Conservation (phyloP, 2,329 filamentous ascomycete genomes). For the Aspergillus floridensis region DNA sequence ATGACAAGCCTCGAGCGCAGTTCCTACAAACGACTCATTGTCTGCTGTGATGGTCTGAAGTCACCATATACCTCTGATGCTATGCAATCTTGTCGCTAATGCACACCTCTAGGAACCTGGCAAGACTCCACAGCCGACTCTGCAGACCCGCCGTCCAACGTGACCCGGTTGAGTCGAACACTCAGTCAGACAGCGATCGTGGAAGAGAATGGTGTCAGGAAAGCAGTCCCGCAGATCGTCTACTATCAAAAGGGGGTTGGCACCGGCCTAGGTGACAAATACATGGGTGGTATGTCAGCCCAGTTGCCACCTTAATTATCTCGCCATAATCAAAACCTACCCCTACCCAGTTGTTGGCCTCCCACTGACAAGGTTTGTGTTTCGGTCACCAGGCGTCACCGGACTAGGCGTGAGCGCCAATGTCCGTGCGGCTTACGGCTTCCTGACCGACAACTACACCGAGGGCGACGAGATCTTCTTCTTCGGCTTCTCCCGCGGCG, state of each 20-base stretch:
- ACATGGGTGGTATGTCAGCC: slow-evolving; percentile 17
- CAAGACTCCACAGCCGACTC: slow-evolving; percentile 29
- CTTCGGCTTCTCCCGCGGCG: slow-evolving; percentile 50
- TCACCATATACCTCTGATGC: neutral
- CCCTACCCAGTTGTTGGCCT: too few relatives aligned
- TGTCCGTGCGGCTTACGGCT: slow-evolving; percentile 39
- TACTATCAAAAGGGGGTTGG: slow-evolving; percentile 45
- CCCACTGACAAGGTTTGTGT: too few relatives aligned
- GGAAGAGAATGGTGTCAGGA: slow-evolving; percentile 20
- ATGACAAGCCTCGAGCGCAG: neutral
- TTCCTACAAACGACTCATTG: slow-evolving; percentile 31
- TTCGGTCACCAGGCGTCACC: slow-evolving; percentile 10
- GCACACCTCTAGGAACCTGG: slow-evolving; percentile 26
- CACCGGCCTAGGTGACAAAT: slow-evolving; percentile 23
- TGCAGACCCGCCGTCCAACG: slow-evolving; percentile 37
- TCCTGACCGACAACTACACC: slow-evolving; percentile 54
- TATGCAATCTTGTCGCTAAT: neutral
- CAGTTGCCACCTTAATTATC: too few relatives aligned
- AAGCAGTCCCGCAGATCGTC: slow-evolving; percentile 36
- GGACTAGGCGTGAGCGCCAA: slow-evolving; percentile 25
- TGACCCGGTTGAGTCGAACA: slow-evolving; percentile 38
- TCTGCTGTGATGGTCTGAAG: slow-evolving; percentile 34
- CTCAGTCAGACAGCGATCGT: slow-evolving; percentile 31
- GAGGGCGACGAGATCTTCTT: slow-evolving; percentile 52
- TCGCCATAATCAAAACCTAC: too few relatives aligned